phyloP scores from a whole-genome alignment of 2,329 filamentous ascomycete genomes.

The Karstenula rhodostoma region DNA sequence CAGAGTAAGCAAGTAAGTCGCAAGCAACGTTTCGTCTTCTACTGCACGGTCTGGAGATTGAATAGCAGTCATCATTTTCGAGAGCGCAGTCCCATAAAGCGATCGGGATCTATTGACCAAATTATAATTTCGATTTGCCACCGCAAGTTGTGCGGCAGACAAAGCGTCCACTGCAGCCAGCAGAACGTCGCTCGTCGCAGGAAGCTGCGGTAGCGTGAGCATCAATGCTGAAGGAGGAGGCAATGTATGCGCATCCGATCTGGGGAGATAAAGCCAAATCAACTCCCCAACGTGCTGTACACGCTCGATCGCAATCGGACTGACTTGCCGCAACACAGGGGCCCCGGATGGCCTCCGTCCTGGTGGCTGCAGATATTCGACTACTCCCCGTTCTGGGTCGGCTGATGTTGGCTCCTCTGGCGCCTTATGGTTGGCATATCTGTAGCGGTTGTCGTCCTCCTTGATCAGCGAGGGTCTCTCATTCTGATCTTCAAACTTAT shows the following conservation, averaged over 20 bases:
- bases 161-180: constrained; percentile 44
- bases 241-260: constrained; percentile 35
- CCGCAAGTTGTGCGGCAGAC: constrained; percentile 46
- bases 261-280: constrained; percentile 42
- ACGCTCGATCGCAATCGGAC: constrained; percentile 44
- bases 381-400: constrained; percentile 13
- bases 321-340: constrained; percentile 41
- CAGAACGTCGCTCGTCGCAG: constrained; percentile 41
- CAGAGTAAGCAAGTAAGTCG: constrained; percentile 45
- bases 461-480: constrained; percentile 42
- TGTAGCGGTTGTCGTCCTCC: constrained; percentile 46
- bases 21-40: constrained; percentile 46
- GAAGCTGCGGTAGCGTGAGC: constrained; percentile 40
- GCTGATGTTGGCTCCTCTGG: constrained; percentile 13
- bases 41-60: constrained; percentile 34
- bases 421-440: constrained; percentile 35
- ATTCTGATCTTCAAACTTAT: constrained; percentile 40
- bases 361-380: constrained; percentile 23
- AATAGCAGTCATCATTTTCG: constrained; percentile 42
- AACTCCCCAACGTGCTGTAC: constrained; percentile 46
- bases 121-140: constrained; percentile 37
- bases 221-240: constrained; percentile 48
- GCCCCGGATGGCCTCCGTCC: constrained; percentile 26
- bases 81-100: constrained; percentile 44
- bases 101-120: constrained; percentile 46